Base-by-base conservation (phyloP, 805 yeast species). In the Yarrowia osloensis region DNA sequence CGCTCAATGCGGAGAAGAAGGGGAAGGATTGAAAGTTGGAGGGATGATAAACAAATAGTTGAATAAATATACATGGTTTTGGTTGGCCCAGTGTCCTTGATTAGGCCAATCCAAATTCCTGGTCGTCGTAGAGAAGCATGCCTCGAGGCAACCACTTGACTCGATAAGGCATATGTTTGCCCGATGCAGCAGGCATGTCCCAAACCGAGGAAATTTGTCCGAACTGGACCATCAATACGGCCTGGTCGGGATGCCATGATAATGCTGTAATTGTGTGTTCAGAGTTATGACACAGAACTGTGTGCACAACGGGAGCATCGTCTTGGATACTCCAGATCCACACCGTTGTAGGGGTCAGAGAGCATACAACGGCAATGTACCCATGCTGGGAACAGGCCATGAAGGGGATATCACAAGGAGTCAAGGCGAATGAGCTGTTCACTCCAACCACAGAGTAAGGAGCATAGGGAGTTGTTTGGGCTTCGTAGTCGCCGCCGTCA, bases 281-380 rank as follows among this genome's bases (percentile, higher is more conserved):
- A 11, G 66, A 29, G 19, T 31, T 54, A 11, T 61, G 66, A 9
- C 54, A 44, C 6, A 61, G 42, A 11, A 61, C 66, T 0, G 66
- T 44, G 15, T 61, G 54, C 4, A 61, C 54, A 6, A 46, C 66
- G 33, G 66, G 66, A 9, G 66, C 28, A 15, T 42, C 54, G 15
- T 31, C 52, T 17, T 33, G 54, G 7, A 61, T 44, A 12, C 44
- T 44, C 66, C 66, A 61, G 52, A 61, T 61, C 66, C 66, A 61
- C 31, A 61, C 66, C 0, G 66, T 61, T 7, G 54, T 61, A 6
- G 66, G 66, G 2, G 66, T 61, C 42, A 46, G 40, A 15, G 66
- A 61, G 31, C 66, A 61, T 7, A 61, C 66, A n/a, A 61, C 17
- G 26, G 66, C 66, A 39, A 57, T 57, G 28, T 57, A 57, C 17